Percentiles rank a stretch among this genome's conserved stretches.
Conservation (phyloP, 2,329 filamentous ascomycete genomes). For the Aureobasidium sp. region DNA sequence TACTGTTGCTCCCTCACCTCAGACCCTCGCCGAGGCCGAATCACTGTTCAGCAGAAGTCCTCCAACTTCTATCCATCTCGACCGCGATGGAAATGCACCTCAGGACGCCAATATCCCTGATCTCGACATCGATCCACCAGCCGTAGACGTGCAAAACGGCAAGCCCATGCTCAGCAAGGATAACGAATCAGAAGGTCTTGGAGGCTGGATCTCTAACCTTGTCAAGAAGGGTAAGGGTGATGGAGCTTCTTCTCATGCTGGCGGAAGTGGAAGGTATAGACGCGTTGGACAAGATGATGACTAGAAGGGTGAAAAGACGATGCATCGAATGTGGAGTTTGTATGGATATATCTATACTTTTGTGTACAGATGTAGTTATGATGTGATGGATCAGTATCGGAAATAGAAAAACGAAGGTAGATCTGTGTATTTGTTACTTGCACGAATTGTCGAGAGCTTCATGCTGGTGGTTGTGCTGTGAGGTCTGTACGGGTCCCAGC, state of each 20-base stretch:
- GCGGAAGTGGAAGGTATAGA: conserved; percentile 41
- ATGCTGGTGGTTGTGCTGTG: not conserved
- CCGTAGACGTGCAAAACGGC: conserved; percentile 47
- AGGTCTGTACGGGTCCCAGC: not conserved
- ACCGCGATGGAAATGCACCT: conserved; percentile 39
- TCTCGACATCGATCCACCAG: conserved; percentile 73
- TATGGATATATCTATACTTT: not conserved
- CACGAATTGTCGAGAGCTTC: not conserved
- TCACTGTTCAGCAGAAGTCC: conserved; percentile 78
- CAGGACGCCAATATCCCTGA: conserved; percentile 61
- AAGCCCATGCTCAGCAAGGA: conserved; percentile 39
- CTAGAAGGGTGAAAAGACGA: not conserved
- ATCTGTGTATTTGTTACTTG: not conserved
- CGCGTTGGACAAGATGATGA: conserved; percentile 36
- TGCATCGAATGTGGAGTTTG: not conserved
- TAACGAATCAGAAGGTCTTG: conserved; percentile 48
- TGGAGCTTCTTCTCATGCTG: conserved; percentile 27
- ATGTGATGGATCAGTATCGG: not conserved
- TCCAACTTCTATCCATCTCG: conserved; percentile 65
- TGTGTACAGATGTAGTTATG: conserved; percentile 3
- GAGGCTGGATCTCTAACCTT: conserved; percentile 64
- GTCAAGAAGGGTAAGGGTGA: conserved; percentile 49
- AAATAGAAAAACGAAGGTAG: not conserved
- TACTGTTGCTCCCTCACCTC: conserved; percentile 72
- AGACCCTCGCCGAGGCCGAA: conserved; percentile 69